Evolutionary conservation across 1,139 yeast species (phyloP).

Genomic region (Spathaspora sp.): DNA sequence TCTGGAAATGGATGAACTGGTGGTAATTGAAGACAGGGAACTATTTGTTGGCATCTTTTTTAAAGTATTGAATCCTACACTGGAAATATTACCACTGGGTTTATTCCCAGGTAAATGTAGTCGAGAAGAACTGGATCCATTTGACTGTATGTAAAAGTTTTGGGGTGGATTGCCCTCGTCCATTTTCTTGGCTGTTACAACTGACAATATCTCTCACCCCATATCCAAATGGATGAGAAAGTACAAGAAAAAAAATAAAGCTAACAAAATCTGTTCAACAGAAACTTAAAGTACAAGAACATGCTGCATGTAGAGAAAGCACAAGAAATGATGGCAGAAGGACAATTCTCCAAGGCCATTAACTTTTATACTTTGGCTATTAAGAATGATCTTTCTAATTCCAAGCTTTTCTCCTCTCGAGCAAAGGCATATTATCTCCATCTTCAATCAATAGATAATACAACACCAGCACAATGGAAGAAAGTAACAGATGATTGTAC

Average conservation of each 20-base stretch:
- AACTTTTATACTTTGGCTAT: constrained; percentile 20
- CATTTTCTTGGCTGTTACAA: constrained; percentile 1
- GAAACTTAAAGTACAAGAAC: too few relatives aligned
- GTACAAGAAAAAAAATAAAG: not conserved
- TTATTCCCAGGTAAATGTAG: constrained; percentile 1
- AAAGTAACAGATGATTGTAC: constrained; percentile 26
- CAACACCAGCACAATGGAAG: constrained; percentile 16
- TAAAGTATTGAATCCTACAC: constrained; percentile 42
- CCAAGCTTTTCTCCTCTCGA: constrained; percentile 16
- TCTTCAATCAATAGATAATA: not conserved
- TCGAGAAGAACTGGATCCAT: constrained; percentile 23
- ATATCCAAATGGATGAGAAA: not conserved
- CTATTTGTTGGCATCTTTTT: constrained; percentile 36
- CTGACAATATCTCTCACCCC: not conserved
- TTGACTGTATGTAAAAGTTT: constrained; percentile 19
- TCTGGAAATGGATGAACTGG: constrained; percentile 23
- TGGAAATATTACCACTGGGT: constrained; percentile 21
- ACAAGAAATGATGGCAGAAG: constrained; percentile 13
- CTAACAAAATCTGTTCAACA: too few relatives aligned
- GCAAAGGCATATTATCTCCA: constrained; percentile 20
- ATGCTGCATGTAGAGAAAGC: constrained; percentile 13
- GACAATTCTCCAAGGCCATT: constrained; percentile 19
- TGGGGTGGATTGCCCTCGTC: constrained; percentile 1
- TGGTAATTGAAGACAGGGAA: constrained; percentile 26
- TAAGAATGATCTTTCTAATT: constrained; percentile 12